A percentile compares a stretch with the other conserved stretches of the same genome.
These are phyloP conservation scores for Aspergillus jensenii DNA, from an alignment of 2,329 filamentous ascomycete species.

Conservation along the genomic window DNA sequence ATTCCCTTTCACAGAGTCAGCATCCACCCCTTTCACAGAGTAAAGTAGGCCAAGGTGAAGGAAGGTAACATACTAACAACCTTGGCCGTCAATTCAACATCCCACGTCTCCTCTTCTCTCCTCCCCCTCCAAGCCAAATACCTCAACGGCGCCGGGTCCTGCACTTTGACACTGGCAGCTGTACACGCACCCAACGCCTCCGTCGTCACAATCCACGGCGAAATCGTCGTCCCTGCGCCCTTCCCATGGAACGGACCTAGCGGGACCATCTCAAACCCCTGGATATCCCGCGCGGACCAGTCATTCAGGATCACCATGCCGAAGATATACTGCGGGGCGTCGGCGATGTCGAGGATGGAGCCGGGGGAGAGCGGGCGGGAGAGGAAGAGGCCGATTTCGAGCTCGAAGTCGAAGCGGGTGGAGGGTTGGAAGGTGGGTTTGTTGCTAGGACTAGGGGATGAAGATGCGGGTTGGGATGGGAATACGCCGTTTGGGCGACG, in stretches of 20 bases:
- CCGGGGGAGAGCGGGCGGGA: slow-evolving; percentile 42
- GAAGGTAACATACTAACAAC: slow-evolving; percentile 4
- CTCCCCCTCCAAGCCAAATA: slow-evolving; percentile 12
- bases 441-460: no score
- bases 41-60: neutral
- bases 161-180: neutral
- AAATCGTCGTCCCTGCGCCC: slow-evolving; percentile 58
- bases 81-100: slow-evolving; percentile 12
- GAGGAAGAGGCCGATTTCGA: slow-evolving; percentile 51
- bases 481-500: slow-evolving; percentile 14
- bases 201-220: slow-evolving; percentile 60
- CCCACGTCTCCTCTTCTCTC: slow-evolving; percentile 3
- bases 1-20: slow-evolving; percentile 17
- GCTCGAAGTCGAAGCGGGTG: slow-evolving; percentile 49
- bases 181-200: slow-evolving; percentile 48
- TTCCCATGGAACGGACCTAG: slow-evolving; percentile 62
- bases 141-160: slow-evolving; percentile 5
- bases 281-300: slow-evolving; percentile 62
- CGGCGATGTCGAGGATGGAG: slow-evolving; percentile 37
- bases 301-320: slow-evolving; percentile 63
- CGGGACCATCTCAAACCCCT: slow-evolving; percentile 59
- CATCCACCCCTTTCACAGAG: neutral
- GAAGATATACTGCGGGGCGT: slow-evolving; percentile 58
- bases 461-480: no score
- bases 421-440: slow-evolving; percentile 36